phyloP scores from a whole-genome alignment of 148 eudicot species.

The Persicaria maculosa region DNA sequence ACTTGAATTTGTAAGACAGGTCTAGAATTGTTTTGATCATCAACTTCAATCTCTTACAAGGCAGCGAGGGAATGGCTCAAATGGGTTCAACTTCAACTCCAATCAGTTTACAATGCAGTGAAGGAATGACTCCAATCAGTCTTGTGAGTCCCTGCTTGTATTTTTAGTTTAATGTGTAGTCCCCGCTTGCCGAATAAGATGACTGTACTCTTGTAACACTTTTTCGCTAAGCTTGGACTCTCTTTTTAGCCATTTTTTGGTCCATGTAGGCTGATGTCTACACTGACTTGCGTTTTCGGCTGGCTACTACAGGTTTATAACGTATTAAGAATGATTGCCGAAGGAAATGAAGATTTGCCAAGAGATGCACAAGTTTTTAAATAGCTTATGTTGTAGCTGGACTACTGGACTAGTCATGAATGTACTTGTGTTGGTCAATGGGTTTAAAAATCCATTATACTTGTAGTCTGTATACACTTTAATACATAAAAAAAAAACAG shows the following conservation, averaged over 20 bases:
- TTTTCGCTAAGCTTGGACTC: not conserved
- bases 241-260: too few relatives aligned
- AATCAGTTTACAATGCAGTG: too few relatives aligned
- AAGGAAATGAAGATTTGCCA: slow-evolving; percentile 71
- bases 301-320: not conserved
- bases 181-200: too few relatives aligned
- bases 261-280: not conserved
- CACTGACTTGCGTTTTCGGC: not conserved
- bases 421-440: not conserved
- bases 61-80: too few relatives aligned
- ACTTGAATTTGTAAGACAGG: slow-evolving; percentile 60
- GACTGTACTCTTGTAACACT: too few relatives aligned
- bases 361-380: slow-evolving; percentile 91
- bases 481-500: too few relatives aligned
- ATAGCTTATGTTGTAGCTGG: slow-evolving; percentile 19
- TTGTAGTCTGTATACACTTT: not conserved
- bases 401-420: not conserved
- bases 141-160: too few relatives aligned
- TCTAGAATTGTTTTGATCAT: too few relatives aligned
- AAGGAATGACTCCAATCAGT: too few relatives aligned
- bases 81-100: too few relatives aligned
- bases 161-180: too few relatives aligned
- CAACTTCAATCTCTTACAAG: too few relatives aligned
- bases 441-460: not conserved
- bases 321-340: slow-evolving; percentile 40